Base-by-base conservation (phyloP, 2,329 filamentous ascomycete species). In the Sporothrix variecibatus region DNA sequence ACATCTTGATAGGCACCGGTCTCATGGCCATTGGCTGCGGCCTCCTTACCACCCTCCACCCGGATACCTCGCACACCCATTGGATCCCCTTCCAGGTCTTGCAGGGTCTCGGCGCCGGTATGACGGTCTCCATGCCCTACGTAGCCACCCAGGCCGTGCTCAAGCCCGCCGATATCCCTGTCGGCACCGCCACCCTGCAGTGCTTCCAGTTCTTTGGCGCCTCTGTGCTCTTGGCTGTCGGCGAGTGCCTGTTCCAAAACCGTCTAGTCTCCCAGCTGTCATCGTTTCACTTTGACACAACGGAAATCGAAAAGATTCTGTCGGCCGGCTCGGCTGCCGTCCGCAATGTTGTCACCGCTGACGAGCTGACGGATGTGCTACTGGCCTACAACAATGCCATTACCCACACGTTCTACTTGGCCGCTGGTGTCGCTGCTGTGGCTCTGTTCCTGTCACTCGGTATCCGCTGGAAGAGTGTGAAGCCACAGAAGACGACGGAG, bases 211-310 rank as follows among this genome's bases (percentile, higher is more conserved):
- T 85, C 0, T 84, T 93, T 0, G 90, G 90, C 53, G 90, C 90
- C 2, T 89, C 91, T 1, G 43, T 74, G 5, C 71, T 74, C 40
- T 15, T 74, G 34, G 72, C 67, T 8, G 87, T 92, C n/a, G 87
- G 87, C 0, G 89, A 93, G 80, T 89, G 90, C 31, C 85, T 92
- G 68, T 93, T 93, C 82, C 86, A 88, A 76, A 92, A 92, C 77
- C 87, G 86, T 0, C 82, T 93, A 31, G 81, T 89, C 11, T 43
- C 65, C 23, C 65, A 53, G 43, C 43, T 69, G 20, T 46, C 12
- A 2, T n/a, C 65, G 11, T 68, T 28, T 11, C 2, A n/a, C 31
- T 64, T 46, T 40, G 28, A 28, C n/a, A 9, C 12, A 20, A 8
- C 31, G 28, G 69, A 58, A 9, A n/a, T 46, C 28, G 28, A 71